A percentile compares a stretch with the other conserved stretches of the same genome.
phyloP scores from a whole-genome alignment of 129 eudicot genomes.

The Deinandra increscens region DNA sequence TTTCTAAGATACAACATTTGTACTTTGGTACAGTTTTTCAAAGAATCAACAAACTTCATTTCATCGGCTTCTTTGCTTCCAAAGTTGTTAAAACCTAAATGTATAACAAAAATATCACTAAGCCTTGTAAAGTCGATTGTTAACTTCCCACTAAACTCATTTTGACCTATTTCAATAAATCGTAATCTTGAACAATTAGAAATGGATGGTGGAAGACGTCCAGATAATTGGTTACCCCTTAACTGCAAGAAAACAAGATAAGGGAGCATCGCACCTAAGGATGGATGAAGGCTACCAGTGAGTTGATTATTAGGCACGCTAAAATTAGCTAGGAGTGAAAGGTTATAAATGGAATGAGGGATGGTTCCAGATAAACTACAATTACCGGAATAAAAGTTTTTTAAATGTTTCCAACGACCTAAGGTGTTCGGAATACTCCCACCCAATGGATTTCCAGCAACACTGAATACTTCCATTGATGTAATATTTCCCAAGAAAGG shows the following conservation, averaged over 20 bases:
- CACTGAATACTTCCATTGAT: not conserved
- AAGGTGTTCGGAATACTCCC: not conserved
- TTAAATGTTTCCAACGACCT: not conserved
- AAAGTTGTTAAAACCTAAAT: not conserved
- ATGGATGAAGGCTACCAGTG: conserved; percentile 10
- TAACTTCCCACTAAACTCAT: conserved; percentile 12
- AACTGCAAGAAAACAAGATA: not conserved
- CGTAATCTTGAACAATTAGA: not conserved
- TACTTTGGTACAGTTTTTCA: conserved; percentile 5
- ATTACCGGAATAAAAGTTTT: not conserved
- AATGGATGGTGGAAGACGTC: conserved; percentile 13
- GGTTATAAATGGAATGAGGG: conserved; percentile 12
- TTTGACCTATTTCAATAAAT: not conserved
- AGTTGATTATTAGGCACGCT: not conserved
- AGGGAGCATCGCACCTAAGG: not conserved
- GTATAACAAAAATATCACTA: not conserved
- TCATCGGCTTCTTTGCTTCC: conserved; percentile 12
- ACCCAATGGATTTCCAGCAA: not conserved
- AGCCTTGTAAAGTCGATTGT: conserved; percentile 4
- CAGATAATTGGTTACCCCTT: conserved; percentile 4
- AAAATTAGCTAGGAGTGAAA: not conserved
- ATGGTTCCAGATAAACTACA: conserved; percentile 9
- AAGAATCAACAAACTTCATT: conserved; percentile 18
- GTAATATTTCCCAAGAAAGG: conserved; percentile 10
- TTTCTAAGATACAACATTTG: not conserved